These are phyloP conservation scores for Lasiosphaeria ovina DNA, from an alignment of 495 filamentous ascomycete genomes.

Conservation along the genomic window DNA sequence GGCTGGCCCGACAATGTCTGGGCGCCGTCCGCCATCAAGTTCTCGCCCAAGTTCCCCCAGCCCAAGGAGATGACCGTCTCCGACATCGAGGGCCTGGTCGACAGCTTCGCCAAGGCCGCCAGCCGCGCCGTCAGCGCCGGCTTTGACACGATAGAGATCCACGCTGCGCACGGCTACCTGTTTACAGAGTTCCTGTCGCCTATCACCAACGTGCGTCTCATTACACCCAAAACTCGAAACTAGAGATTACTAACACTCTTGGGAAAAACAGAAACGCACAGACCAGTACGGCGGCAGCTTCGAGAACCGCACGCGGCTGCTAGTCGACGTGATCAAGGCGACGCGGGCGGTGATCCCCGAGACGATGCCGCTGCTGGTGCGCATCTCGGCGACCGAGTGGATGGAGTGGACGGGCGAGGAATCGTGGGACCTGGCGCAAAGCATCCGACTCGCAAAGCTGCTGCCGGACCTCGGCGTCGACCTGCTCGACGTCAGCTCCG, in stretches of 20 bases:
- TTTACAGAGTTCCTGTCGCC: conserved; percentile 63
- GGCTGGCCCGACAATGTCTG: conserved; percentile 68
- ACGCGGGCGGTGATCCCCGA: conserved; percentile 54
- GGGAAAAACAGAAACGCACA: conserved; percentile 39
- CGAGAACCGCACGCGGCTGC: conserved; percentile 53
- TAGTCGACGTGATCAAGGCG: conserved; percentile 47
- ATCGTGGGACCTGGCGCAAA: conserved; percentile 65
- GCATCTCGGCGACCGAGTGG: conserved; percentile 73
- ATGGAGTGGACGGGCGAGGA: conserved; percentile 54
- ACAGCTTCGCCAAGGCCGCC: conserved; percentile 60
- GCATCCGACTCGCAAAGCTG: conserved; percentile 59
- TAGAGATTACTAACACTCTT: background rate
- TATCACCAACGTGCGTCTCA: conserved; percentile 47
- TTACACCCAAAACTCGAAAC: background rate
- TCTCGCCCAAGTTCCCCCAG: conserved; percentile 38
- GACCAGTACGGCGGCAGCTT: conserved; percentile 59
- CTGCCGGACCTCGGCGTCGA: conserved; percentile 68
- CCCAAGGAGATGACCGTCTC: conserved; percentile 58
- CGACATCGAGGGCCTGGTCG: conserved; percentile 63
- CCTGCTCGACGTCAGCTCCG: conserved; percentile 71
- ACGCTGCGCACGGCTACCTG: conserved; percentile 64
- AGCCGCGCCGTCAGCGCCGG: conserved; percentile 62
- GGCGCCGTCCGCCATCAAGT: conserved; percentile 47
- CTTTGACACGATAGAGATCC: conserved; percentile 66
- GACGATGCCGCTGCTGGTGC: conserved; percentile 62